A percentile compares a stretch with the other conserved stretches of the same genome.
Evolutionary conservation across 1,284 basidiomycete species (phyloP).

Genomic region (Boletellus deceptivus): DNA sequence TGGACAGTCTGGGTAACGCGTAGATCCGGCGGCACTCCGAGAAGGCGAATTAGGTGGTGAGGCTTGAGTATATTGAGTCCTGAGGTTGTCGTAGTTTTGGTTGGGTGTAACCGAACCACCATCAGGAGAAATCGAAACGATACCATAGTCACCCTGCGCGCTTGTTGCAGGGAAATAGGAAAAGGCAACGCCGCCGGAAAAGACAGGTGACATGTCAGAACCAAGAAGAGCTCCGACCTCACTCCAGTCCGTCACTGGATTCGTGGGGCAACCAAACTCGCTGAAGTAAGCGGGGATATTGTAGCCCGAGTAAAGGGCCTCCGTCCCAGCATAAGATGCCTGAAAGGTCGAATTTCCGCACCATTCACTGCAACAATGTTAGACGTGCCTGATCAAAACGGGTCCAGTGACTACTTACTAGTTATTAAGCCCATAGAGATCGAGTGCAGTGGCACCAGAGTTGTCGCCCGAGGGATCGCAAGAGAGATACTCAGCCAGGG

Average conservation of each 20-base stretch:
- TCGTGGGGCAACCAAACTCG: constrained; percentile 80
- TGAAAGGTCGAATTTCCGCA: constrained; percentile 69
- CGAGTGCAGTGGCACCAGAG: constrained; percentile 66
- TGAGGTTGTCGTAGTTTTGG: constrained; percentile 69
- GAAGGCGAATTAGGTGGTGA: constrained; percentile 67
- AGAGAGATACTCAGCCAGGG: constrained; percentile 77
- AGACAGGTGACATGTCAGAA: constrained; percentile 69
- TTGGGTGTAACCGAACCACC: constrained; percentile 59
- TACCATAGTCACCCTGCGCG: constrained; percentile 73
- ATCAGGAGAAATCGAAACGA: constrained; percentile 72
- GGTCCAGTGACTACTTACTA: constrained; percentile 49
- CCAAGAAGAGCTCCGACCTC: constrained; percentile 78
- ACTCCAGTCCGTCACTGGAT: constrained; percentile 72
- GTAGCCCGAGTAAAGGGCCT: constrained; percentile 59
- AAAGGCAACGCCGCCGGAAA: constrained; percentile 89
- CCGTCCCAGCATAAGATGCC: constrained; percentile 53
- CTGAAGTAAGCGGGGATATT: constrained; percentile 88
- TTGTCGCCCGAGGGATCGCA: constrained; percentile 62
- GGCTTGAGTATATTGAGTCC: constrained; percentile 57
- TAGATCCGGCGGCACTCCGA: constrained; percentile 48
- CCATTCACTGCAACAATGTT: constrained; percentile 57
- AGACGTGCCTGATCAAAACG: constrained; percentile 8
- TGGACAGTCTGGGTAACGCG: constrained; percentile 67
- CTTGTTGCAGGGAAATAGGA: constrained; percentile 78
- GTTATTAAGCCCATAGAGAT: constrained; percentile 82